Conservation (phyloP, 768 basidiomycete species). For the Leccinum truebloodii region DNA sequence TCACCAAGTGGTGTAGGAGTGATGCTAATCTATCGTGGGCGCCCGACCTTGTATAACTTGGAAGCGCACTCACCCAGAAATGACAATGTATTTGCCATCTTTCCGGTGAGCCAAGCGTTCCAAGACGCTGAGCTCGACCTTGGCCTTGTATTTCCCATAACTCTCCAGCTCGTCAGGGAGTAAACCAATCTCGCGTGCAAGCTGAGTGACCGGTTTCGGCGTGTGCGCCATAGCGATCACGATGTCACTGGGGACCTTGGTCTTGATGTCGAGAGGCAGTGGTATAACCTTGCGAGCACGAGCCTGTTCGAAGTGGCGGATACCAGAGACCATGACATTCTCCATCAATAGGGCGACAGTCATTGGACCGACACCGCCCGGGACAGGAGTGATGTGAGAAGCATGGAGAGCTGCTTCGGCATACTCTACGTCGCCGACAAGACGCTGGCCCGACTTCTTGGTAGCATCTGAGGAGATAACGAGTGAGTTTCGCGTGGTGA, state of each 20-base stretch:
- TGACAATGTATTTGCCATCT: slow-evolving; percentile 95
- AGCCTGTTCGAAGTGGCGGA: slow-evolving; percentile 73
- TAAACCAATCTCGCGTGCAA: slow-evolving; percentile 88
- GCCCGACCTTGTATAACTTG: not conserved
- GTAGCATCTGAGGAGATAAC: slow-evolving; percentile 56
- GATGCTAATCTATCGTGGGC: slow-evolving; percentile 51
- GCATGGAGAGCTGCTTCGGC: slow-evolving; percentile 74
- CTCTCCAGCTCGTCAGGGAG: slow-evolving; percentile 85
- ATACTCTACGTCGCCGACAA: slow-evolving; percentile 96
- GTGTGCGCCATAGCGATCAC: slow-evolving; percentile 94
- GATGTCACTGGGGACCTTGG: slow-evolving; percentile 94
- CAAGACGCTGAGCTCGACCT: slow-evolving; percentile 88
- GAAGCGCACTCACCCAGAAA: slow-evolving; percentile 68
- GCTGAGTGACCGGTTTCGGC: slow-evolving; percentile 82
- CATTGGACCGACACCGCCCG: slow-evolving; percentile 99
- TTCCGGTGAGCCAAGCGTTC: slow-evolving; percentile 82
- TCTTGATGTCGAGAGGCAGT: slow-evolving; percentile 73
- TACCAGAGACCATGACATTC: slow-evolving; percentile 85
- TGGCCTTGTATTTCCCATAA: slow-evolving; percentile 96
- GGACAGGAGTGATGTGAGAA: slow-evolving; percentile 94
- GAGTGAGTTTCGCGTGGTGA: not conserved
- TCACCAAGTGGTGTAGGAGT: slow-evolving; percentile 97
- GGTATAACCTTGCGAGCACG: slow-evolving; percentile 72
- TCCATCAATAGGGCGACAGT: slow-evolving; percentile 98
- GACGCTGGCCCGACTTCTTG: slow-evolving; percentile 93